Conservation (phyloP, 2,329 filamentous ascomycete genomes). For the Mariannaea elegans region DNA sequence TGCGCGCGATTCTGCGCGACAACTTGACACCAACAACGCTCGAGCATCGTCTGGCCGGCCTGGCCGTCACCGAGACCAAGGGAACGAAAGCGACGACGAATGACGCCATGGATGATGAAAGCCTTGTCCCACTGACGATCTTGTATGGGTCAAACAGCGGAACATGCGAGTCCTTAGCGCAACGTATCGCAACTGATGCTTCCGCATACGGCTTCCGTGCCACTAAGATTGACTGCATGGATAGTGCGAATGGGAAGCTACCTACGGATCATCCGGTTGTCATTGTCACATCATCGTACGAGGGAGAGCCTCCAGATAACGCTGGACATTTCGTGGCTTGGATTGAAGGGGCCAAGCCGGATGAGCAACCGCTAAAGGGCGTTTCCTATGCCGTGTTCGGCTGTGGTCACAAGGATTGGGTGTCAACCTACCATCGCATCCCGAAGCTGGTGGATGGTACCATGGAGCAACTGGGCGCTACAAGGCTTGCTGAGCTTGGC, state of each 20-base stretch:
- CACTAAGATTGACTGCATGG: slow-evolving; percentile 61
- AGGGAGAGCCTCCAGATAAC: slow-evolving; percentile 77
- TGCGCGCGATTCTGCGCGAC: slow-evolving; percentile 64
- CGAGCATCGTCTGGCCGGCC: slow-evolving; percentile 53
- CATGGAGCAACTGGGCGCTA: slow-evolving; percentile 49
- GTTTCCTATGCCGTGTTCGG: slow-evolving; percentile 75
- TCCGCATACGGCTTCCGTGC: slow-evolving; percentile 66
- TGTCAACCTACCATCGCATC: slow-evolving; percentile 70
- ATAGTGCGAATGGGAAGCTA: slow-evolving; percentile 67
- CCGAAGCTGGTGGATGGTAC: slow-evolving; percentile 67
- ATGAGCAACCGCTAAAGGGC: slow-evolving; percentile 56
- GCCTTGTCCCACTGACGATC: slow-evolving; percentile 62
- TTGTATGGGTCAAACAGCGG: slow-evolving; percentile 78
- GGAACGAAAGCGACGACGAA: slow-evolving; percentile 6
- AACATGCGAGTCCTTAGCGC: slow-evolving; percentile 75
- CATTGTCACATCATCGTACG: slow-evolving; percentile 75
- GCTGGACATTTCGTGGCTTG: slow-evolving; percentile 73
- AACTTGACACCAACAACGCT: slow-evolving; percentile 54
- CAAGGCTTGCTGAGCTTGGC: slow-evolving; percentile 54
- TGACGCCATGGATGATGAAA: slow-evolving; percentile 10
- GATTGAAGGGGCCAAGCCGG: slow-evolving; percentile 62
- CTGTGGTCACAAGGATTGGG: slow-evolving; percentile 67
- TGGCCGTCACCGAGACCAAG: slow-evolving; percentile 27
- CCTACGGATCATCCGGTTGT: slow-evolving; percentile 68
- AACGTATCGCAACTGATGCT: slow-evolving; percentile 67